Conservation (phyloP, 257 asterid species). For the Solanum pennellii region DNA sequence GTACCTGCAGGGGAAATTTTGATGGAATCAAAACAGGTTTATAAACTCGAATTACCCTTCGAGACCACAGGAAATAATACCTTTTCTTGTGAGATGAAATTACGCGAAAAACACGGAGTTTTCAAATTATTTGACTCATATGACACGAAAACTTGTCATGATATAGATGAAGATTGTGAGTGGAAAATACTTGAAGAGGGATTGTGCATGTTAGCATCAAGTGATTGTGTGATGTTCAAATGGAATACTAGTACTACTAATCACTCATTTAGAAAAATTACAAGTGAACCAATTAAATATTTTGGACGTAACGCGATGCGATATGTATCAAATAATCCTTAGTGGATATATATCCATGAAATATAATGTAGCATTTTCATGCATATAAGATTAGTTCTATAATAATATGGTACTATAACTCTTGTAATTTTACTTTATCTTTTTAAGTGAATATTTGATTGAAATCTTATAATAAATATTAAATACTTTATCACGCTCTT, state of each 20-base stretch:
- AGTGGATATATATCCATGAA: neutral
- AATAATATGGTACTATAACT: neutral
- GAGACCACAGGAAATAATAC: neutral
- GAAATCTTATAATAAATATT: too few species aligned
- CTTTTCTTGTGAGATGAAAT: neutral
- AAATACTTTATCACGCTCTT: neutral
- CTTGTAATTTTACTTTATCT: neutral
- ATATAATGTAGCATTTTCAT: neutral
- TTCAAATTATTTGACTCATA: neutral
- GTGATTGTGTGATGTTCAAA: neutral
- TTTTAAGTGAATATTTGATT: neutral
- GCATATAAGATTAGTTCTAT: neutral
- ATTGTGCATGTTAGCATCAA: neutral
- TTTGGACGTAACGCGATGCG: neutral
- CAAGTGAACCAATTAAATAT: neutral
- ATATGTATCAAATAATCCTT: neutral
- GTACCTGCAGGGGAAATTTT: neutral
- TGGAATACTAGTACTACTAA: neutral
- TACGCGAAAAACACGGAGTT: neutral
- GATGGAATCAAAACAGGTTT: neutral
- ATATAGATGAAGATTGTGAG: neutral
- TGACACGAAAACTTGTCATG: neutral
- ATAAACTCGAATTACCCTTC: neutral
- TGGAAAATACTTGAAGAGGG: neutral
- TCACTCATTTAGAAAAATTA: neutral